Percentiles rank a stretch among this genome's conserved stretches.
These are phyloP conservation scores for Cryptosporidium meleagridis DNA, from an alignment of 169 alveolate species.

Conservation along the genomic window DNA sequence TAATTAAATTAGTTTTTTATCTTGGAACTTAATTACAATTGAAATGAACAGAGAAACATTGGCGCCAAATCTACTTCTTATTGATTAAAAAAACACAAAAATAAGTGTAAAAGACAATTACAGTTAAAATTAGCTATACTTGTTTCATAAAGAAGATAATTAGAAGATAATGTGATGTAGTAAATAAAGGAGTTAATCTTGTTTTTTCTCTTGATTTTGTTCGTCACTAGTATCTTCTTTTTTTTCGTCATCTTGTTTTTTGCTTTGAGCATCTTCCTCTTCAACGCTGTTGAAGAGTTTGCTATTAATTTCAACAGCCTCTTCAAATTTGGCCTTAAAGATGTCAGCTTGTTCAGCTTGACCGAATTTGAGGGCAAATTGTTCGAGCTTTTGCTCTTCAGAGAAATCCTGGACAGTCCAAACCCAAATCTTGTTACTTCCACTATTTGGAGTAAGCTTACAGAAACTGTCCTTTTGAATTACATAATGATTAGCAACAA, in stretches of 20 bases:
- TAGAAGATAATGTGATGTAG: background rate
- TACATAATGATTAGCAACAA: conserved; percentile 95
- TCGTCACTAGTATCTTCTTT: background rate
- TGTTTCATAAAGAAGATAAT: background rate
- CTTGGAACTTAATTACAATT: no score
- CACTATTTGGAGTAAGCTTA: conserved; percentile 93
- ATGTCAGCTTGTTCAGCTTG: conserved; percentile 90
- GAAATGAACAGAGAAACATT: no score
- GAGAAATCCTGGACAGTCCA: conserved; percentile 96
- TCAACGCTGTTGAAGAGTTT: conserved; percentile 79
- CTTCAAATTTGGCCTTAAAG: conserved; percentile 90
- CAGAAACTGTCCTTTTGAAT: conserved; percentile 89
- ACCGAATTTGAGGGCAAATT: conserved; percentile 93
- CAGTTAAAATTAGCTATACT: background rate
- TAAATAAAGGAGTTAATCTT: background rate
- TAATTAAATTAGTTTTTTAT: no score
- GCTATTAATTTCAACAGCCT: conserved; percentile 88
- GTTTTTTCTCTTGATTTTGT: background rate
- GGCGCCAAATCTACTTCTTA: background rate
- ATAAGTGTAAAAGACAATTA: no score
- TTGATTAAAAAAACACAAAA: background rate
- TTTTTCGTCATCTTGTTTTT: background rate
- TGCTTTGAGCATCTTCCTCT: background rate
- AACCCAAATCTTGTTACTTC: conserved; percentile 96
- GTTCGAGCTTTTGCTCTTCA: conserved; percentile 93